These are phyloP conservation scores for Stephania yunnanensis DNA, from an alignment of 164 flowering plant genomes.

Conservation along the genomic window DNA sequence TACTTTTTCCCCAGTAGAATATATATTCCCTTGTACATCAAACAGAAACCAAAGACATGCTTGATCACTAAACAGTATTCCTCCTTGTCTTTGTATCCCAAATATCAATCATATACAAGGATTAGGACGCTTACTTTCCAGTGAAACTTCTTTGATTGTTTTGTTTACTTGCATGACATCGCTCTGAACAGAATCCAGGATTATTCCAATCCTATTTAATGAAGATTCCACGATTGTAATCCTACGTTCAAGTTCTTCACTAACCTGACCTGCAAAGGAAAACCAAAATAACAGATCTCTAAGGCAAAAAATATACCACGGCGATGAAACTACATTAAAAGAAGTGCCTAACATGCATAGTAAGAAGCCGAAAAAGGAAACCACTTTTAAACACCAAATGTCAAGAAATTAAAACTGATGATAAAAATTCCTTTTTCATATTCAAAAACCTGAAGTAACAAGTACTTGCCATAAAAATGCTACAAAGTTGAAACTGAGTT, in stretches of 20 bases:
- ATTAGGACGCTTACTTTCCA: constrained; percentile 56
- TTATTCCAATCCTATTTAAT: constrained; percentile 58
- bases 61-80: not conserved
- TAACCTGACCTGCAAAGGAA: constrained; percentile 52
- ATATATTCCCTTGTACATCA: not conserved
- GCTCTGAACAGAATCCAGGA: constrained; percentile 81
- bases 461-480: not conserved
- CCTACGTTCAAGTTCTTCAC: constrained; percentile 75
- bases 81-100: constrained; percentile 1
- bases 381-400: not conserved
- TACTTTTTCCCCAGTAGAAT: not conserved
- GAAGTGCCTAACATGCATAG: not conserved
- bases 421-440: not conserved
- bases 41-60: not conserved
- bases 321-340: not conserved
- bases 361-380: not conserved
- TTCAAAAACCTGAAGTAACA: not conserved
- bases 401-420: not conserved
- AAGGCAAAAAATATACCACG: not conserved
- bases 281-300: constrained; percentile 14
- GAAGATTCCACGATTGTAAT: constrained; percentile 75
- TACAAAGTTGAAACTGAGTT: not conserved
- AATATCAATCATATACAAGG: not conserved
- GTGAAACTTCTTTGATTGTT: constrained; percentile 60
- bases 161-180: constrained; percentile 84